A percentile compares a stretch with the other conserved stretches of the same genome.
phyloP scores from a whole-genome alignment of 805 yeast genomes.

The Aciculoconidium aculeatum region DNA sequence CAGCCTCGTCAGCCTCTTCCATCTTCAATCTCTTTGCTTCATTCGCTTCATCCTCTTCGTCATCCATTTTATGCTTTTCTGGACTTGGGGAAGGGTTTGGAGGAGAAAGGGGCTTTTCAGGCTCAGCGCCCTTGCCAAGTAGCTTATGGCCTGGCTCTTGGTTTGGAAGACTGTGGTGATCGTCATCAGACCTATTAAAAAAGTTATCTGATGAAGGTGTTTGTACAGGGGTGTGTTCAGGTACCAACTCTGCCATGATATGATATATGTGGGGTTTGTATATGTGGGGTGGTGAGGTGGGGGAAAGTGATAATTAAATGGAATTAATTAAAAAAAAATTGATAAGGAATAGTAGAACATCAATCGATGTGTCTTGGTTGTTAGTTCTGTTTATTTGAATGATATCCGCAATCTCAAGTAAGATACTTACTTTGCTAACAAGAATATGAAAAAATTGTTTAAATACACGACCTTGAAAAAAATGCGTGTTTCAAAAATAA shows the following conservation, averaged over 20 bases:
- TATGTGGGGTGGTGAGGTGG: conserved; percentile 1
- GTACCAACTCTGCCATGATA: conserved; percentile 25
- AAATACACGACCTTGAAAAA: too few relatives aligned
- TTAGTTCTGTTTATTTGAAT: too few relatives aligned
- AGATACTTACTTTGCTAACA: not conserved
- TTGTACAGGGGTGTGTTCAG: conserved; percentile 35
- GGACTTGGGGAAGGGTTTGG: conserved; percentile 43
- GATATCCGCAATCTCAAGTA: too few relatives aligned
- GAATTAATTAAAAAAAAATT: too few relatives aligned
- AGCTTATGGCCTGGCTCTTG: conserved; percentile 5
- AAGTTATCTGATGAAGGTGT: conserved; percentile 30
- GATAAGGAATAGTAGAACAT: too few relatives aligned
- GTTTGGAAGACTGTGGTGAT: conserved; percentile 7
- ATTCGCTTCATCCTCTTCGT: conserved; percentile 15
- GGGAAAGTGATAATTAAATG: too few relatives aligned
- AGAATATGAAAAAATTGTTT: conserved; percentile 1
- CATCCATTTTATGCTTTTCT: conserved; percentile 27
- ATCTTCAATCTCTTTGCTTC: conserved; percentile 15
- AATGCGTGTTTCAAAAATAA: not conserved
- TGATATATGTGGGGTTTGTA: conserved; percentile 1
- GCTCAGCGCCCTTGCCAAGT: conserved; percentile 11
- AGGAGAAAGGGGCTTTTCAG: conserved; percentile 38
- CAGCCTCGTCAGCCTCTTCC: conserved; percentile 7
- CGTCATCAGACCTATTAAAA: conserved; percentile 19
- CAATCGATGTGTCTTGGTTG: too few relatives aligned